Evolutionary conservation across 345 rosid genomes (phyloP).

Genomic region (Brassica cretica): DNA sequence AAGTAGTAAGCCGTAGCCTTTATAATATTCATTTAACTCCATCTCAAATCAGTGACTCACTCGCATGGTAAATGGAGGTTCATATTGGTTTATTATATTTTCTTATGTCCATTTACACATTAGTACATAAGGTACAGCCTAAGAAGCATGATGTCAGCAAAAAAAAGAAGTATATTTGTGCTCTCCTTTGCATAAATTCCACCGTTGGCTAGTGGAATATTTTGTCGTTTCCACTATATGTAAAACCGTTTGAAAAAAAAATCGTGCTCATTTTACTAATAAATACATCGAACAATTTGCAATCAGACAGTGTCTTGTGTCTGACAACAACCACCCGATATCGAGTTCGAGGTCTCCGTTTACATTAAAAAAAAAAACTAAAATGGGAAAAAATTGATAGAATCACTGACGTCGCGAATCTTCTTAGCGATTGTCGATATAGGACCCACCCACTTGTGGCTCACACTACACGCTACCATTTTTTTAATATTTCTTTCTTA

Average conservation of each 20-base stretch:
- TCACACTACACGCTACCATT: slow-evolving; percentile 3
- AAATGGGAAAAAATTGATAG: not conserved
- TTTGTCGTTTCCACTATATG: not conserved
- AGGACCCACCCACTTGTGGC: slow-evolving; percentile 36
- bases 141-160: not conserved
- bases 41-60: not conserved
- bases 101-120: not conserved
- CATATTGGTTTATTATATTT: not conserved
- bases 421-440: slow-evolving; percentile 5
- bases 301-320: not conserved
- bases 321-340: not conserved
- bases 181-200: not conserved
- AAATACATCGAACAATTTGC: not conserved
- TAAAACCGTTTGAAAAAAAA: not conserved
- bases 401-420: not conserved
- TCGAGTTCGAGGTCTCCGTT: not conserved
- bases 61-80: not conserved
- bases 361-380: no score
- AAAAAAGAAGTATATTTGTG: not conserved
- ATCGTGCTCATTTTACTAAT: not conserved
- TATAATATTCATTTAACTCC: not conserved
- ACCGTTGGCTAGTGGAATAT: not conserved
- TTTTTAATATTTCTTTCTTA: not conserved
- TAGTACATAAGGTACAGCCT: not conserved
- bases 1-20: not conserved